Percentiles rank a stretch among this genome's conserved stretches.
Conservation (phyloP, 2,329 filamentous ascomycete genomes). For the Neophaeococcomyces aloes region DNA sequence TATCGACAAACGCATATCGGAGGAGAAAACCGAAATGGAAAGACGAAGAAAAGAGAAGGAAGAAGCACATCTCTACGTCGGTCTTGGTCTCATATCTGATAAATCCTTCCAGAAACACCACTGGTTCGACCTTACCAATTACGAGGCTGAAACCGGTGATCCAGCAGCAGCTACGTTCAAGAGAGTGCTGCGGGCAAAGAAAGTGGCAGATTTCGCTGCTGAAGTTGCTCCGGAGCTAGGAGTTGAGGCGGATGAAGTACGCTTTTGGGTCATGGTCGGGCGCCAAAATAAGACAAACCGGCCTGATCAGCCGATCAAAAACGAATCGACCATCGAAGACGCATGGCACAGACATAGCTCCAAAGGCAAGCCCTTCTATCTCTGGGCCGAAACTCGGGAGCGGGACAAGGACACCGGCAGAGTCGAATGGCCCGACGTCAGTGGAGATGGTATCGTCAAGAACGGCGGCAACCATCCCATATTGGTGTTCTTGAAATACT, state of each 20-base stretch:
- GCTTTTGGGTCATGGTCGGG: constrained; percentile 96
- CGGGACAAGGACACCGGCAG: constrained; percentile 60
- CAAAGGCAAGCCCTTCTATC: constrained; percentile 56
- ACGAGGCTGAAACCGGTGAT: constrained; percentile 52
- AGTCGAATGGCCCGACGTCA: constrained; percentile 51
- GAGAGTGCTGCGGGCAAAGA: constrained; percentile 63
- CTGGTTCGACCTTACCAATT: constrained; percentile 69
- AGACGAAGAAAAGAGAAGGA: constrained; percentile 77
- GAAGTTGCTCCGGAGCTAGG: constrained; percentile 60
- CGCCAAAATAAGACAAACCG: constrained; percentile 93
- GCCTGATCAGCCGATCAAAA: constrained; percentile 76
- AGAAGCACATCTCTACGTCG: constrained; percentile 87
- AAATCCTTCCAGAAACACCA: constrained; percentile 70
- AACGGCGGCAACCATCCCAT: constrained; percentile 45
- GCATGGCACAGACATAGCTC: constrained; percentile 58
- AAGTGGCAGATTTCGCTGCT: constrained; percentile 62
- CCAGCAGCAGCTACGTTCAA: constrained; percentile 61
- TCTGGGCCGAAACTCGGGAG: constrained; percentile 71
- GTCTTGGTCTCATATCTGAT: constrained; percentile 69
- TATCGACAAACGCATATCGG: constrained; percentile 65
- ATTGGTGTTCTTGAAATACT: constrained; percentile 85
- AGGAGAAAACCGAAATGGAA: constrained; percentile 68
- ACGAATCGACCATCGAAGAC: constrained; percentile 71
- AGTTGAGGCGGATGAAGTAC: constrained; percentile 57
- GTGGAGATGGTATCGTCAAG: constrained; percentile 11